A percentile compares a stretch with the other conserved stretches of the same genome.
Conservation (phyloP, 2,329 filamentous ascomycete genomes). For the Chrysosporium queenslandicum region DNA sequence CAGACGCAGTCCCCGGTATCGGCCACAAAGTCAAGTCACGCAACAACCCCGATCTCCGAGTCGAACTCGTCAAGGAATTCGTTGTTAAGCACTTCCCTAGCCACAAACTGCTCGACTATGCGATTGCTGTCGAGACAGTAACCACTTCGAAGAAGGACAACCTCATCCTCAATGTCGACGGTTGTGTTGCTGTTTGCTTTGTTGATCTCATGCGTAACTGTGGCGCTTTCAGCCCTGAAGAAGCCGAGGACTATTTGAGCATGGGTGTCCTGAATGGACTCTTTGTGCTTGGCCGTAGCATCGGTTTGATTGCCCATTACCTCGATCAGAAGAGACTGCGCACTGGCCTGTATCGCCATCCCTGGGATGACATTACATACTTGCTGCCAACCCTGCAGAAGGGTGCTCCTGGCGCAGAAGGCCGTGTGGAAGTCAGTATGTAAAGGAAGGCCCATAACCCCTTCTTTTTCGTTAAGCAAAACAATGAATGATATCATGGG, state of each 20-base stretch:
- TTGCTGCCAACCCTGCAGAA: conserved; percentile 70
- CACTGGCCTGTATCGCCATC: conserved; percentile 96
- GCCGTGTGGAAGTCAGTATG: conserved; percentile 80
- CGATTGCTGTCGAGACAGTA: conserved; percentile 91
- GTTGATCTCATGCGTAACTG: conserved; percentile 96
- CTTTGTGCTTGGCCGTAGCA: conserved; percentile 92
- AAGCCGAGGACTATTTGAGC: conserved; percentile 96
- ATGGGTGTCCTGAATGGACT: conserved; percentile 99
- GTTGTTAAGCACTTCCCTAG: conserved; percentile 94
- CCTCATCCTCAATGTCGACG: conserved; percentile 97
- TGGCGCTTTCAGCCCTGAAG: conserved; percentile 88
- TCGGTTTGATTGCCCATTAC: conserved; percentile 99
- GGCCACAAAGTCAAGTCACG: conserved; percentile 99
- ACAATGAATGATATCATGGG: conserved; percentile 1
- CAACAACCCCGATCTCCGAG: conserved; percentile 99
- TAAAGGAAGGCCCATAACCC: conserved; percentile 29
- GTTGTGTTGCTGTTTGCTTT: conserved; percentile 96
- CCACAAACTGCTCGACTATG: conserved; percentile 98
- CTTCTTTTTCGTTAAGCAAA: conserved; percentile 4
- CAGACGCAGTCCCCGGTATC: conserved; percentile 72
- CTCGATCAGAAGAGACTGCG: conserved; percentile 99
- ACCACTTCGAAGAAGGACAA: conserved; percentile 99
- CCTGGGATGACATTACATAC: conserved; percentile 98
- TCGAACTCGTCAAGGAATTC: conserved; percentile 98
- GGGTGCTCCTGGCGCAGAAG: conserved; percentile 63